Evolutionary conservation across 306 rosid species (phyloP), one percentile per base, ranked within the genome.

Genomic region (Fragaria iinumae): DNA sequence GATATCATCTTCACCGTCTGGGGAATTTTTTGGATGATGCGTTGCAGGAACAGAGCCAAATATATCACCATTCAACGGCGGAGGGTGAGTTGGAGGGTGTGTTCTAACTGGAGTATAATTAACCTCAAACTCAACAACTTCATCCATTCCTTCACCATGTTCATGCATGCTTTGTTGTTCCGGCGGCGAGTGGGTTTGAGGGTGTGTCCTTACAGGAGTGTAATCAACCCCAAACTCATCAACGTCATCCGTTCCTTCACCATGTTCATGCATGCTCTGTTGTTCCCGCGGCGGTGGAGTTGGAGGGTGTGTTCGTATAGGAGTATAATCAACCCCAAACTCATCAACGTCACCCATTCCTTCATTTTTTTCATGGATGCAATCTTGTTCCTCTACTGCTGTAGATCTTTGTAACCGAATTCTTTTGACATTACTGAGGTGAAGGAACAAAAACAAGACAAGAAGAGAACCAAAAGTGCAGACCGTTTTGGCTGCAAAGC

Each of bases 351-450:
- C 67, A 60, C 11, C 36, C 67, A 60, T 60, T 4, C 7, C 67
- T 56, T 56, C 59, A 18, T 18, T 18, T 3, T 49, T 18, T 38
- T 38, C 18, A 13, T 13, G 52, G 25, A 9, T 25, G 36, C 32
- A 6, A 6, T 6, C 2, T 41, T 41, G 44, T 41, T 41, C 44
- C 10, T 6, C 44, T 41, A 41, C 44, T 45, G 13, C 4, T 45
- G 21, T 25, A 45, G 55, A 45, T 69, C 57, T 29, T 45, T 44
- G 34, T 2, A 6, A 5, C 5, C 74, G 60, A 48, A 69, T 47
- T 69, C 57, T 43, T 49, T 71, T 62, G 34, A 71, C 75, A 50
- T 49, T 71, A 8, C 9, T 17, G 45, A 29, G 75, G 29, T 71
- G 27, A 49, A 48, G 44, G 45, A 71, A 71, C 45, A 49, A 49